Evolutionary conservation across 2,329 filamentous ascomycete genomes (phyloP), one percentile per base, ranked within the genome.

Genomic region (Lasiodiplodia sp.): DNA sequence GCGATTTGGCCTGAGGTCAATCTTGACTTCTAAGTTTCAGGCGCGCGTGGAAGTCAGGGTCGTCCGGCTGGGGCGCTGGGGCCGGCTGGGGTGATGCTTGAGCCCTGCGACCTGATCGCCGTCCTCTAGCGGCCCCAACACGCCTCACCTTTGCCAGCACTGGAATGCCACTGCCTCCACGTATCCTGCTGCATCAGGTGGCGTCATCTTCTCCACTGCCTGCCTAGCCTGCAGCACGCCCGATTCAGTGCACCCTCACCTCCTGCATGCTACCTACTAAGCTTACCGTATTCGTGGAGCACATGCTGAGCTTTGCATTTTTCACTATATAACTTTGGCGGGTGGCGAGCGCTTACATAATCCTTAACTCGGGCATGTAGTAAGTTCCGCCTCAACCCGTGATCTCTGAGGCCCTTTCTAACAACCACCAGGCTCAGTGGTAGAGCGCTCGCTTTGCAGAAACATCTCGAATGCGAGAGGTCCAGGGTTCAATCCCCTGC

Each of bases 371-470:
- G 58, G 58, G 58, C 58, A 49, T 63, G 40, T 51, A 63, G 58
- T 60, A 28, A 28, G 56, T 44, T 25, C 11, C 56, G 1, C 56
- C 56, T 60, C 56, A 23, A 21, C 21, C 37, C 8, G n/a, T 3
- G 14, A 16, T 23, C 21, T 11, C 8, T 18, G 38, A 16, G 11
- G 18, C 56, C 18, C 12, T 18, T 12, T 14, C 38, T 60, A 38
- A 47, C 56, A 21, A 47, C 40, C 34, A 47, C 14, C 40, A 47
- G 56, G 56, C 65, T 67, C 65, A 67, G 65, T 67, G 65, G 65
- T 52, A 67, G 65, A 67, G 65, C 65, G 65, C 65, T 40, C 65
- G 65, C 65, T 60, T 67, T 67, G 65, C 65, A 64, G 47, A 12
- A 51, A 10, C 5, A 52, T n/a, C 37, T 49, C 55, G 65, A 60